Conservation (phyloP, 2,329 filamentous ascomycete species). For the Phaeophleospora eucalypticola region DNA sequence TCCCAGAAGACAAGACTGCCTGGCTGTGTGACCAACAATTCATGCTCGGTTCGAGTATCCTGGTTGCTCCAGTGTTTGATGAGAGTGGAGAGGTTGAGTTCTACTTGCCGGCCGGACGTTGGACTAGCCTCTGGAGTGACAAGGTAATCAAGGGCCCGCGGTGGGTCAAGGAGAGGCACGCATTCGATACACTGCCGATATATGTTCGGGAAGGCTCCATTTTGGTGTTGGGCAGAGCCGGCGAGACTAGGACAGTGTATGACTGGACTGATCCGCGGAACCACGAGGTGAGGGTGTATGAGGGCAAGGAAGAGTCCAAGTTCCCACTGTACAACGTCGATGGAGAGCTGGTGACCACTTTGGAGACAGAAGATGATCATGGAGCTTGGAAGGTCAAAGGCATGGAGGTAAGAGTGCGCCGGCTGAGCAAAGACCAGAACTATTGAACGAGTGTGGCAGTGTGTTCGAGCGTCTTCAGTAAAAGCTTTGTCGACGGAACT, state of each 20-base stretch:
- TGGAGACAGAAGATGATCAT: conserved; percentile 29
- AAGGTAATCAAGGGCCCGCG: conserved; percentile 39
- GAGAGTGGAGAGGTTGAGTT: conserved; percentile 62
- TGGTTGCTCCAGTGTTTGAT: conserved; percentile 62
- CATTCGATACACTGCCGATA: conserved; percentile 39
- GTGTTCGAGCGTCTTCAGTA: not conserved
- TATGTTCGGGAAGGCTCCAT: conserved; percentile 40
- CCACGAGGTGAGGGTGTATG: conserved; percentile 38
- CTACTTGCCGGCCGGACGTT: conserved; percentile 55
- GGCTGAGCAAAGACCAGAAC: conserved; percentile 10
- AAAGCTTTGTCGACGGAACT: too few species aligned
- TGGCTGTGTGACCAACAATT: conserved; percentile 69
- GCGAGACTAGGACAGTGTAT: conserved; percentile 35
- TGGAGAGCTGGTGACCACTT: conserved; percentile 29
- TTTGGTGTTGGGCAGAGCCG: conserved; percentile 37
- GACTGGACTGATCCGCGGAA: conserved; percentile 35
- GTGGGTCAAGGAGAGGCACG: conserved; percentile 43
- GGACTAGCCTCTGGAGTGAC: conserved; percentile 49
- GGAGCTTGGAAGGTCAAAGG: conserved; percentile 34
- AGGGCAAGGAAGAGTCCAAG: conserved; percentile 33
- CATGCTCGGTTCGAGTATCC: conserved; percentile 63
- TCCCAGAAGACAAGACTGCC: conserved; percentile 63
- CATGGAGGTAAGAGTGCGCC: conserved; percentile 7
- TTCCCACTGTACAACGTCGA: conserved; percentile 35
- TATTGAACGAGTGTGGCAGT: conserved; percentile 6